phyloP scores from a whole-genome alignment of 2,329 filamentous ascomycete genomes.

The Cordyceps fumosorosea region DNA sequence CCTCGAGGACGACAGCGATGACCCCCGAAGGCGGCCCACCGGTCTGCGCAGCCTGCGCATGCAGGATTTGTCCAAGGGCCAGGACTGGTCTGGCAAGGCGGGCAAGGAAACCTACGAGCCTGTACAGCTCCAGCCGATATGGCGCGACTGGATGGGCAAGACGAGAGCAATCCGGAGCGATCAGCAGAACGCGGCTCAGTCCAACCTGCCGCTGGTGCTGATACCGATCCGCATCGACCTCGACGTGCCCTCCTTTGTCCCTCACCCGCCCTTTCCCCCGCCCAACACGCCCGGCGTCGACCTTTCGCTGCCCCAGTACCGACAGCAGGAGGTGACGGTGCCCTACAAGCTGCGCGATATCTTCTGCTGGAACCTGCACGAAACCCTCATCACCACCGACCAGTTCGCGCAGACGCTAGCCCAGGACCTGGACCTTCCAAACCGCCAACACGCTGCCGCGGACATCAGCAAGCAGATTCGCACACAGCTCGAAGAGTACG shows the following conservation, averaged over 20 bases:
- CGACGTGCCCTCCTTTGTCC: constrained; percentile 74
- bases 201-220: constrained; percentile 76
- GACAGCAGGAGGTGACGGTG: constrained; percentile 69
- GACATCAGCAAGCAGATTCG: constrained; percentile 93
- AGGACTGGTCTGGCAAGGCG: constrained; percentile 65
- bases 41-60: constrained; percentile 76
- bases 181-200: constrained; percentile 56
- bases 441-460: constrained; percentile 59
- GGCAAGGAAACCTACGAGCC: constrained; percentile 76
- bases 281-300: constrained; percentile 60
- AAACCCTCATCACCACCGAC: constrained; percentile 88
- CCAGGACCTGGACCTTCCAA: constrained; percentile 86
- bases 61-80: constrained; percentile 59
- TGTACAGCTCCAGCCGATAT: constrained; percentile 82
- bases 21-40: constrained; percentile 70
- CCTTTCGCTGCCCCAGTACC: constrained; percentile 70
- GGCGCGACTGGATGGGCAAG: constrained; percentile 93
- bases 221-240: constrained; percentile 96
- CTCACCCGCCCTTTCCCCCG: constrained; percentile 57
- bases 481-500: constrained; percentile 92
- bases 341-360: constrained; percentile 87
- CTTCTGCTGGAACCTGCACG: constrained; percentile 97
- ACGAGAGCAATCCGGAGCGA: constrained; percentile 49
- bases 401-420: constrained; percentile 89
- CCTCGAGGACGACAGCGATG: constrained; percentile 64